Evolutionary conservation across 2,329 filamentous ascomycete species (phyloP).

Genomic region (Cercospora sp.): DNA sequence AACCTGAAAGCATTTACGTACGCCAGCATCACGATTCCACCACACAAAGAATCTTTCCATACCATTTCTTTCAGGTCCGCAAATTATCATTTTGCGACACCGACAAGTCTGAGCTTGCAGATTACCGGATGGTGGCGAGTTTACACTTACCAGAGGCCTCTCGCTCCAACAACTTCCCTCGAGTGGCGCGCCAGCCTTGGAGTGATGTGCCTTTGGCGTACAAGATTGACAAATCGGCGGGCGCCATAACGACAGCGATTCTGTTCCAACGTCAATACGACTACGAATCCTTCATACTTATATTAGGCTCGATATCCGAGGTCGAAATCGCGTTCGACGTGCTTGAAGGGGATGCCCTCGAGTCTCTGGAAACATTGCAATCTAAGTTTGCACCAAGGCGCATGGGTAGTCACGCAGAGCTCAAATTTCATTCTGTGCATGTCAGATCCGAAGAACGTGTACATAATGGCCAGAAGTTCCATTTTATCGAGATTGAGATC

Average conservation of each 20-base stretch:
- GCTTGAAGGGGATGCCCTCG: background rate
- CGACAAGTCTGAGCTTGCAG: background rate
- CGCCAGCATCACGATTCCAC: background rate
- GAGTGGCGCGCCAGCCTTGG: background rate
- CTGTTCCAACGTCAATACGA: background rate
- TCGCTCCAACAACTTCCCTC: background rate
- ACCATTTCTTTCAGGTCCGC: background rate
- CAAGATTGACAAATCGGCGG: background rate
- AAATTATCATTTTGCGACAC: background rate
- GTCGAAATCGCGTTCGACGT: background rate
- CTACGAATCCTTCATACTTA: background rate
- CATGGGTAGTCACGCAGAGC: background rate
- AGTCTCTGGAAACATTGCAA: background rate
- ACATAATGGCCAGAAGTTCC: background rate
- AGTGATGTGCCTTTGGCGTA: background rate
- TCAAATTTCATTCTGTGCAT: background rate
- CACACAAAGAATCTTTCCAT: background rate
- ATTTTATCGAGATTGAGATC: background rate
- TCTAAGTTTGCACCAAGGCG: background rate
- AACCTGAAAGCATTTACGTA: background rate
- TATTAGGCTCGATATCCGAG: background rate
- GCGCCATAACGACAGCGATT: background rate
- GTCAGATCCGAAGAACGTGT: background rate
- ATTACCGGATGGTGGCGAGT: background rate
- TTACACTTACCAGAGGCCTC: background rate